These are phyloP conservation scores for Cordyceps sp. DNA, from an alignment of 2,329 filamentous ascomycete species.

Conservation along the genomic window DNA sequence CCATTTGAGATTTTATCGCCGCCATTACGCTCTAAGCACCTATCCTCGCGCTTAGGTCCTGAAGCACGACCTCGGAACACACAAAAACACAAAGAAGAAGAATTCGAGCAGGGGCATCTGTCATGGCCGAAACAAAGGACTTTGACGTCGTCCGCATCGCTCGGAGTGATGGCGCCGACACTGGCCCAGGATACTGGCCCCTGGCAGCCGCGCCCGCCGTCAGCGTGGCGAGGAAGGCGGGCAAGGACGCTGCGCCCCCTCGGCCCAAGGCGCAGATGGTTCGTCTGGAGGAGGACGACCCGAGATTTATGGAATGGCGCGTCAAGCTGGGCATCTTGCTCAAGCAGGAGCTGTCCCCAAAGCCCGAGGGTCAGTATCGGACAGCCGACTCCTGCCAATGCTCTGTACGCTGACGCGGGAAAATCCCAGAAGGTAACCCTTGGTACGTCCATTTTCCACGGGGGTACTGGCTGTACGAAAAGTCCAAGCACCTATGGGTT, in stretches of 20 bases:
- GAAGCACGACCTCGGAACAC: too few relatives aligned
- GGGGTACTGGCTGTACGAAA: slow-evolving; percentile 30
- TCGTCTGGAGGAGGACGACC: slow-evolving; percentile 23
- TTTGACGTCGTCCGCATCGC: slow-evolving; percentile 24
- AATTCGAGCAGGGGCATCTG: too few relatives aligned
- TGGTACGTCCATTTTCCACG: slow-evolving; percentile 27
- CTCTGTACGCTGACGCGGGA: slow-evolving; percentile 2
- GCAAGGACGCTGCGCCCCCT: slow-evolving; percentile 16
- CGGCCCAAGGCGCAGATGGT: slow-evolving; percentile 25
- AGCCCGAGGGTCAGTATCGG: slow-evolving; percentile 18
- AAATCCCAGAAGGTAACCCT: slow-evolving; percentile 20
- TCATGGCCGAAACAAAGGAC: slow-evolving; percentile 19
- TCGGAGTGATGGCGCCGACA: slow-evolving; percentile 28
- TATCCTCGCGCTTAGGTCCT: too few relatives aligned
- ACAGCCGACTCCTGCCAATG: background rate
- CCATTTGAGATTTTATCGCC: too few relatives aligned
- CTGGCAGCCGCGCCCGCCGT: slow-evolving; percentile 9
- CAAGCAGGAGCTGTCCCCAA: slow-evolving; percentile 26
- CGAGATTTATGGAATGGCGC: slow-evolving; percentile 26
- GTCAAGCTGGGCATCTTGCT: slow-evolving; percentile 27
- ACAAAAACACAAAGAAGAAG: too few relatives aligned
- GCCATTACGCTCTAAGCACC: too few relatives aligned
- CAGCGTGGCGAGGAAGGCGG: slow-evolving; percentile 17
- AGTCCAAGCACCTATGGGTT: slow-evolving; percentile 30
- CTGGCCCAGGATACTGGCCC: slow-evolving; percentile 27